Base-by-base conservation (phyloP, 345 rosid species). In the Gossypium bickii region DNA sequence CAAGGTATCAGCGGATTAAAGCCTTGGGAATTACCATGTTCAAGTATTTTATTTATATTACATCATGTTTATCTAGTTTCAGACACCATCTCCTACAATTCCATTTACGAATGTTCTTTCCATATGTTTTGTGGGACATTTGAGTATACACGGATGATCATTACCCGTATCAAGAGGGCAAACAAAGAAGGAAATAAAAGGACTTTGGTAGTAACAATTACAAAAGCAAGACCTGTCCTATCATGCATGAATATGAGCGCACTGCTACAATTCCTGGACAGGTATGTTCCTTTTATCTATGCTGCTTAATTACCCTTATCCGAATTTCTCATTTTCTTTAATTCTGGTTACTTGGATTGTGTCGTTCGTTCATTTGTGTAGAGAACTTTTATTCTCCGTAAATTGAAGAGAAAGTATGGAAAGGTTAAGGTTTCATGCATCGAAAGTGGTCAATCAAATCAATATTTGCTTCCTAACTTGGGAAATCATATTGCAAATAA, bases 171-270 rank as follows among this genome's bases (percentile, higher is more conserved):
- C 75, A 72, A 45, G 3, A 59, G 75, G 55, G 48, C 44, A n/a
- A 49, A 47, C 22, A 60, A 11, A 10, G 56, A 52, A 4, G 91
- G 91, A 18, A 65, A 59, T 13, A 88, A 71, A 77, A 85, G 56
- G 78, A 74, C 78, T 24, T 64, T 89, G 59, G 79, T 41, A 60
- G 77, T 0, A 76, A 76, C 15, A 9, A 41, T 22, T 13, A 9
- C 44, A 73, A 55, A 74, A 41, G 13, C 47, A 74, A 75, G 72
- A 77, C 86, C 1, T 20, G 56, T 2, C 88, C 78, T 79, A 59
- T 85, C 3, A 78, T 76, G 61, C 84, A 85, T 1, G 90, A 89
- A 65, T 79, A 53, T 17, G 43, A 8, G 60, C 74, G 74, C 68
- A 66, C 74, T 1, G 15, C 64, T 7, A 34, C 27, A 12, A 70